These are phyloP conservation scores for Pinus tabuliformis DNA, from an alignment of 75 land plant species.

Conservation along the genomic window DNA sequence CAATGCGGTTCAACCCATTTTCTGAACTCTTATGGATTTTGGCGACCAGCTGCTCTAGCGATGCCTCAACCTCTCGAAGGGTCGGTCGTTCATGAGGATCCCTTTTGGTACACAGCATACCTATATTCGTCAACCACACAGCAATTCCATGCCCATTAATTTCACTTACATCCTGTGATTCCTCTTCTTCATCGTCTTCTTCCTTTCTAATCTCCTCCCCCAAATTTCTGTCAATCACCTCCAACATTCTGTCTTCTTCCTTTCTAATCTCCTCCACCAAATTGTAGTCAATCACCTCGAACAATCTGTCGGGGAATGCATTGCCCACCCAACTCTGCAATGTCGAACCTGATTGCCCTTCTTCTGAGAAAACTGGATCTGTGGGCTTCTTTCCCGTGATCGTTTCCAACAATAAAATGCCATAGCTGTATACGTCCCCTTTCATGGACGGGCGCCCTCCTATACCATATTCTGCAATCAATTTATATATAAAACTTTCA, in stretches of 20 bases:
- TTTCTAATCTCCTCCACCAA: slow-evolving; percentile 10
- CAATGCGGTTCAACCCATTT: too few relatives aligned
- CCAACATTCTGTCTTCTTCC: not conserved
- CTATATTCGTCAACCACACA: slow-evolving; percentile 18
- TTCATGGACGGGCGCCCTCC: not conserved
- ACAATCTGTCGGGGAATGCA: not conserved
- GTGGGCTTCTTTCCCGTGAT: slow-evolving; percentile 52
- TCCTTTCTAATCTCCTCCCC: slow-evolving; percentile 10
- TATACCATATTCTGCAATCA: slow-evolving; percentile 22
- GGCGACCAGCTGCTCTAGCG: not conserved
- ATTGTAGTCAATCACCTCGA: not conserved
- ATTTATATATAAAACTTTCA: not conserved
- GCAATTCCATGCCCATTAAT: slow-evolving; percentile 32
- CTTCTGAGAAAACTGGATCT: slow-evolving; percentile 17
- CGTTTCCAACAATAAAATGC: slow-evolving; percentile 43
- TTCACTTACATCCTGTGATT: slow-evolving; percentile 26
- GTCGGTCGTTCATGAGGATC: slow-evolving; percentile 49
- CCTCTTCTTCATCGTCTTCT: not conserved
- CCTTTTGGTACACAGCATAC: slow-evolving; percentile 35
- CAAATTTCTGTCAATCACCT: not conserved
- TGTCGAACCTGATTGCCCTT: not conserved
- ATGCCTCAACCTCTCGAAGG: slow-evolving; percentile 48
- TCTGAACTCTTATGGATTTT: too few relatives aligned
- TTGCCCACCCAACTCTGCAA: not conserved
- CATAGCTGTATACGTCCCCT: slow-evolving; percentile 62